These are phyloP conservation scores for Ogataea philodendri DNA, from an alignment of 805 yeast species.

Conservation along the genomic window DNA sequence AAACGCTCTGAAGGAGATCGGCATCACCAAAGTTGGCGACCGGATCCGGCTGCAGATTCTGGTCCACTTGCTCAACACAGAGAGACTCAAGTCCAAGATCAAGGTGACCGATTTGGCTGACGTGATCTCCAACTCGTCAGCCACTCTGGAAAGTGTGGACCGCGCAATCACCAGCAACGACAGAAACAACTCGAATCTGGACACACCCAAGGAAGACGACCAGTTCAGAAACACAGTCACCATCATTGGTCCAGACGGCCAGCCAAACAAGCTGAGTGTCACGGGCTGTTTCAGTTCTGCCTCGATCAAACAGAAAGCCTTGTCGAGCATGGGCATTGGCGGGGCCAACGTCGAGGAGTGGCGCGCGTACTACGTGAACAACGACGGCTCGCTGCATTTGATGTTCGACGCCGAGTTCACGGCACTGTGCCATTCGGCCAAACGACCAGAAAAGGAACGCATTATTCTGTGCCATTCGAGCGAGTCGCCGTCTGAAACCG, in stretches of 20 bases:
- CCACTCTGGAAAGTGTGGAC: slow-evolving; percentile 20
- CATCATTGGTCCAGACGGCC: slow-evolving; percentile 74
- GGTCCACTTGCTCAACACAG: slow-evolving; percentile 45
- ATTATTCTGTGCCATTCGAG: slow-evolving; percentile 63
- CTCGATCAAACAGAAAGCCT: slow-evolving; percentile 66
- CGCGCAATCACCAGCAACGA: slow-evolving; percentile 5
- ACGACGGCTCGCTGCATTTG: slow-evolving; percentile 40
- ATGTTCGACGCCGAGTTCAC: slow-evolving; percentile 79
- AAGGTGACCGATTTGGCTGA: slow-evolving; percentile 22
- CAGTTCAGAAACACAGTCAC: slow-evolving; percentile 40
- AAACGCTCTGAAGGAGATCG: slow-evolving; percentile 65
- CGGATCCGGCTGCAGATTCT: slow-evolving; percentile 65
- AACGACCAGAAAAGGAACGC: slow-evolving; percentile 66
- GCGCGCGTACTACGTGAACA: slow-evolving; percentile 56
- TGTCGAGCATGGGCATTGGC: slow-evolving; percentile 54
- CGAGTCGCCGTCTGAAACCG: slow-evolving; percentile 55
- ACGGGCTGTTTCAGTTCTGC: slow-evolving; percentile 80
- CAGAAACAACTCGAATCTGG: neutral
- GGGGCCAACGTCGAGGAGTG: slow-evolving; percentile 45
- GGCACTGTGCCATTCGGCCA: slow-evolving; percentile 75
- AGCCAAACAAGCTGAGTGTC: slow-evolving; percentile 63
- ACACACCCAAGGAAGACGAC: slow-evolving; percentile 3
- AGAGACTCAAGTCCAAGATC: slow-evolving; percentile 24
- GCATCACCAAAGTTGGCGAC: slow-evolving; percentile 79
- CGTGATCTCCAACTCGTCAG: slow-evolving; percentile 17